Evolutionary conservation across 164 flowering plant genomes (phyloP).

Genomic region (Protea cynaroides): DNA sequence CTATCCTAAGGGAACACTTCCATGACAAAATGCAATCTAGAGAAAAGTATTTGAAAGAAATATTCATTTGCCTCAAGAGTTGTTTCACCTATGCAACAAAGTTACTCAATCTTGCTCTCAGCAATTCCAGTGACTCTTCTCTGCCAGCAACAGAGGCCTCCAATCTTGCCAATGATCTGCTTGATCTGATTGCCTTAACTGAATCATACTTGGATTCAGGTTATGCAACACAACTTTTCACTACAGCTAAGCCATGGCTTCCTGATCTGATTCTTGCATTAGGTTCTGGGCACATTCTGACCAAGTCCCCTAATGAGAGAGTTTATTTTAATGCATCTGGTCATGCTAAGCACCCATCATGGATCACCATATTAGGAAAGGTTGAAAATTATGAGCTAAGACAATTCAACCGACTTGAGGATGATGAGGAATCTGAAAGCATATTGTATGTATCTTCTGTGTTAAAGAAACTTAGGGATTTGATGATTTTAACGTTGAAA

Average conservation of each 20-base stretch:
- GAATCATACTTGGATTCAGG: slow-evolving; percentile 55
- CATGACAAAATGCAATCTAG: slow-evolving; percentile 22
- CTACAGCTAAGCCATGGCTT: slow-evolving; percentile 65
- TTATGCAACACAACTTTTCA: slow-evolving; percentile 40
- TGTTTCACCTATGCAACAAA: slow-evolving; percentile 75
- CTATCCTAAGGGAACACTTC: slow-evolving; percentile 26
- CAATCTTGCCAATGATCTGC: slow-evolving; percentile 46
- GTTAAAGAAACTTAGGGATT: slow-evolving; percentile 42
- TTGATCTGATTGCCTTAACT: slow-evolving; percentile 43
- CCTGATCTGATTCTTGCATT: slow-evolving; percentile 79
- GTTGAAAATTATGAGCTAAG: slow-evolving; percentile 41
- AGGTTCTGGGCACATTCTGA: slow-evolving; percentile 35
- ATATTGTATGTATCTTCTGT: slow-evolving; percentile 24
- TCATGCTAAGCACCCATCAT: slow-evolving; percentile 28
- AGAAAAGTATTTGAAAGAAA: slow-evolving; percentile 46
- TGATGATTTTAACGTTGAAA: slow-evolving; percentile 33
- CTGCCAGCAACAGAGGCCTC: slow-evolving; percentile 31
- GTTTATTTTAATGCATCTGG: not conserved
- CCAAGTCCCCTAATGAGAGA: slow-evolving; percentile 19
- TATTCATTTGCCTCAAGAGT: slow-evolving; percentile 49
- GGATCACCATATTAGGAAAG: slow-evolving; percentile 55
- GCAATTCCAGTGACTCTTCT: slow-evolving; percentile 29
- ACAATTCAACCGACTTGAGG: slow-evolving; percentile 28
- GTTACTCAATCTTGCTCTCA: slow-evolving; percentile 54
- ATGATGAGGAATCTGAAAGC: slow-evolving; percentile 31